phyloP scores from a whole-genome alignment of 2,329 filamentous ascomycete genomes.

The Fusarium armeniacum region DNA sequence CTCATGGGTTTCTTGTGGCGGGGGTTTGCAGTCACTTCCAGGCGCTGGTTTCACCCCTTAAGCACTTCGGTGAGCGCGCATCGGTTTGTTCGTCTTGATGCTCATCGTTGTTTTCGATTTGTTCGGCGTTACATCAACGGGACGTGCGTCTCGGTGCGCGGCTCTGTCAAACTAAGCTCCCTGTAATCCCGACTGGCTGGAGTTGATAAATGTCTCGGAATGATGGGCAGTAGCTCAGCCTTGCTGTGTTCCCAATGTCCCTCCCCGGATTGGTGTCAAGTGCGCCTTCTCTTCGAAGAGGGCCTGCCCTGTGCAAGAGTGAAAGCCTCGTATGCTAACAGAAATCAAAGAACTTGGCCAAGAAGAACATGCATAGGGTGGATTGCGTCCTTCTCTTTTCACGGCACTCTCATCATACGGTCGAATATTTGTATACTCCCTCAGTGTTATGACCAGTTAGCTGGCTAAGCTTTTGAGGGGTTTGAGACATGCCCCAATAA shows the following conservation, averaged over 20 bases:
- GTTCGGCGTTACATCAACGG: constrained; percentile 26
- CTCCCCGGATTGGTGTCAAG: not conserved
- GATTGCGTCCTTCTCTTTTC: not conserved
- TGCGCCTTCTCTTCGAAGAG: not conserved
- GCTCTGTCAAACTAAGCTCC: constrained; percentile 31
- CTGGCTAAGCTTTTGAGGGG: constrained; percentile 34
- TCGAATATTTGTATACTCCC: not conserved
- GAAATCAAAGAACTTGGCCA: not conserved
- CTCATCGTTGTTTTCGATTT: constrained; percentile 25
- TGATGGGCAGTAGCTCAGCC: constrained; percentile 35
- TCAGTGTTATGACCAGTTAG: constrained; percentile 8
- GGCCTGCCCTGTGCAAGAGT: not conserved
- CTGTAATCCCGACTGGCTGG: constrained; percentile 30
- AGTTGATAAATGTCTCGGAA: constrained; percentile 14
- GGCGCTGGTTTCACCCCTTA: constrained; percentile 45
- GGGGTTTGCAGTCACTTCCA: constrained; percentile 33
- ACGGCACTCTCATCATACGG: not conserved
- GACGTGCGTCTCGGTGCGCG: constrained; percentile 21
- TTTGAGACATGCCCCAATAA: constrained; percentile 39
- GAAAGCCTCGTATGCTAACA: not conserved
- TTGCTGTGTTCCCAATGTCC: constrained; percentile 12
- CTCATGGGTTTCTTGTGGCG: constrained; percentile 23
- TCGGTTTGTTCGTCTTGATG: constrained; percentile 10
- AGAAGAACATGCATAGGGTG: not conserved
- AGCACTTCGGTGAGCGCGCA: constrained; percentile 30